These are phyloP conservation scores for Cochlearia excelsa DNA, from an alignment of 345 rosid species.

Conservation along the genomic window DNA sequence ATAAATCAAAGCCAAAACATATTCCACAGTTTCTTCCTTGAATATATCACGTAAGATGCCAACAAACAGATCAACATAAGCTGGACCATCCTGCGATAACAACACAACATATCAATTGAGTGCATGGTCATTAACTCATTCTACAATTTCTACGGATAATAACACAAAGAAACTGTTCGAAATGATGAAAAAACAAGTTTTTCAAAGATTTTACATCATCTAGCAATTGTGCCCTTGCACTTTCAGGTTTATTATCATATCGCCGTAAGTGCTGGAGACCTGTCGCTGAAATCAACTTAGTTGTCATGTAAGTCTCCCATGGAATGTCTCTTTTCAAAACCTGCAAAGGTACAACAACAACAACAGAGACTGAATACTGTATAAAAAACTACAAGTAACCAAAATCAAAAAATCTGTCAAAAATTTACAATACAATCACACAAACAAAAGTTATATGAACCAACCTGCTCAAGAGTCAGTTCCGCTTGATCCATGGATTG, in stretches of 20 bases:
- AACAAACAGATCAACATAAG: constrained; percentile 81
- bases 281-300: constrained; percentile 79
- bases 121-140: background rate
- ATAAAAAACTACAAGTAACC: background rate
- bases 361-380: constrained; percentile 9
- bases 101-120: constrained; percentile 12
- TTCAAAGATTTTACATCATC: constrained; percentile 55
- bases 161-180: constrained; percentile 7
- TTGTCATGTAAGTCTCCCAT: constrained; percentile 97
- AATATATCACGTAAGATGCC: constrained; percentile 77
- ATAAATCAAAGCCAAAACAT: constrained; percentile 90
- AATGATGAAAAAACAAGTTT: background rate
- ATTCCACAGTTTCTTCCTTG: constrained; percentile 96
- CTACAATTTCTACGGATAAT: background rate
- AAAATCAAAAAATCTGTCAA: background rate
- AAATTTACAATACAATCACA: background rate
- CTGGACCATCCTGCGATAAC: constrained; percentile 84
- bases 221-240: constrained; percentile 74
- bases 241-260: constrained; percentile 76
- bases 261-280: constrained; percentile 88
- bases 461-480: constrained; percentile 70
- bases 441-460: constrained; percentile 21
- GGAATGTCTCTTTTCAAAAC: constrained; percentile 95
- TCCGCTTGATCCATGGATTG: constrained; percentile 74
- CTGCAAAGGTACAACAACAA: constrained; percentile 35